These are phyloP conservation scores for Fagus crenata DNA, from an alignment of 306 rosid species.

Conservation along the genomic window DNA sequence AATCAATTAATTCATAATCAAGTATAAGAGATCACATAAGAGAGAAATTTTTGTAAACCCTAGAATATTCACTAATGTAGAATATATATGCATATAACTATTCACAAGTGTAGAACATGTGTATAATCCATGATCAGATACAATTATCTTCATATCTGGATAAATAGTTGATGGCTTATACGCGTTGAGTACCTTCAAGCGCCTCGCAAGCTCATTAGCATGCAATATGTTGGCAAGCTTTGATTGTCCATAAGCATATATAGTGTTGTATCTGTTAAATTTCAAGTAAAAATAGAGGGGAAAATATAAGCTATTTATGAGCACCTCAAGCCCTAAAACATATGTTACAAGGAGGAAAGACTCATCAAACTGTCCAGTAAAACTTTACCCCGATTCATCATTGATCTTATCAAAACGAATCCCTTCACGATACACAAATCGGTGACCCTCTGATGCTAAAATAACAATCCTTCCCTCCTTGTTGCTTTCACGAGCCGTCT, in stretches of 20 bases:
- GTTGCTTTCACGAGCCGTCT: constrained; percentile 53
- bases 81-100: no score
- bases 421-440: constrained; percentile 52
- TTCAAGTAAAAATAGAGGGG: constrained; percentile 1
- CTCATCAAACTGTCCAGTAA: constrained; percentile 29
- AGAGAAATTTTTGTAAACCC: background rate
- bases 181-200: constrained; percentile 57
- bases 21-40: background rate
- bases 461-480: constrained; percentile 75
- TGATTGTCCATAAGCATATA: constrained; percentile 70
- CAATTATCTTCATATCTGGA: background rate
- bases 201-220: constrained; percentile 75
- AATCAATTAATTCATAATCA: background rate
- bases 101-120: no score
- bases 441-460: constrained; percentile 66
- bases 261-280: constrained; percentile 50
- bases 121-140: background rate
- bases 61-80: no score
- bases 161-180: constrained; percentile 7
- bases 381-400: constrained; percentile 61
- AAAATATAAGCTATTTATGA: constrained; percentile 12
- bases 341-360: background rate
- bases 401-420: constrained; percentile 66
- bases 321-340: constrained; percentile 4
- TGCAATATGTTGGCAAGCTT: constrained; percentile 82